Percentiles rank a stretch among this genome's conserved stretches.
Conservation (phyloP, 2,329 filamentous ascomycete genomes). For the Aureobasidium musti region DNA sequence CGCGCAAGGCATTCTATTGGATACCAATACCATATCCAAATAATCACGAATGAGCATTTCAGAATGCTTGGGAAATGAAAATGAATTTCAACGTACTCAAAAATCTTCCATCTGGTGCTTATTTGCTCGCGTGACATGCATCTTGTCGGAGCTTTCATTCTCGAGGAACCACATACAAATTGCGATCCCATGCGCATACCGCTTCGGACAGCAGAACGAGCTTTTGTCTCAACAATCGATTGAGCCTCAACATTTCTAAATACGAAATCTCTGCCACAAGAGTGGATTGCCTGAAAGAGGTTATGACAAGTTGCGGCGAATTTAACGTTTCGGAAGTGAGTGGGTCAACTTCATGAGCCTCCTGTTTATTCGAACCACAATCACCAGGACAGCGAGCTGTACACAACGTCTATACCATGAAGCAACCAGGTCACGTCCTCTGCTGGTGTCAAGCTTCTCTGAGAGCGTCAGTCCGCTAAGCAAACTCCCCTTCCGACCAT, state of each 20-base stretch:
- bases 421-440: not conserved
- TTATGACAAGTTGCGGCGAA: constrained; percentile 14
- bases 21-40: not conserved
- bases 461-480: not conserved
- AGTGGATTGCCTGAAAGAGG: constrained; percentile 1
- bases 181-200: not conserved
- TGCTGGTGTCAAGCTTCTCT: not conserved
- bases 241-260: constrained; percentile 11
- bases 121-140: constrained; percentile 2
- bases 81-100: constrained; percentile 7
- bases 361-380: constrained; percentile 7
- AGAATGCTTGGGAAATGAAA: constrained; percentile 22
- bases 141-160: not conserved
- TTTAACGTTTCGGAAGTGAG: constrained; percentile 16
- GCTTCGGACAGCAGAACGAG: not conserved
- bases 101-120: not conserved
- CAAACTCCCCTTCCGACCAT: not conserved
- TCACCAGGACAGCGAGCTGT: not conserved
- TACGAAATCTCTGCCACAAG: not conserved
- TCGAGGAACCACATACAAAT: too few relatives aligned
- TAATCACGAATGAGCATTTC: constrained; percentile 17
- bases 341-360: constrained; percentile 2
- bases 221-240: not conserved
- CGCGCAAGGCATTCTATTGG: constrained; percentile 22
- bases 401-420: not conserved